Evolutionary conservation across 169 alveolate genomes (phyloP), one percentile per base, ranked within the genome.

Genomic region (Cryptosporidium muris): DNA sequence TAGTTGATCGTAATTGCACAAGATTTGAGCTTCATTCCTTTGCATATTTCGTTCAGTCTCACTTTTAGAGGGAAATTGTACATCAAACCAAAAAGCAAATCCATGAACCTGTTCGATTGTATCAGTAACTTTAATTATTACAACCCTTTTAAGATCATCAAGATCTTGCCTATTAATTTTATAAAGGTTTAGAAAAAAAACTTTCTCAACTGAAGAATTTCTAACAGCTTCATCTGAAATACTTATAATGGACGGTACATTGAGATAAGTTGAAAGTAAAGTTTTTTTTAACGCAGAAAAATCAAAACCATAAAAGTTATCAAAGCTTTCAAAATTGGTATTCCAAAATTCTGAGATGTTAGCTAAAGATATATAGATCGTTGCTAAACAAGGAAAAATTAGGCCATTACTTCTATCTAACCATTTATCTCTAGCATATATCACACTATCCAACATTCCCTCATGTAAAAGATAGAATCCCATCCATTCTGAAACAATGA

Each of bases 401-500:
- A 81, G 6, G 12, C 88, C 88, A 8, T 37, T 0, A 1, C 51
- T 88, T 7, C 68, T 65, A 54, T 88, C 88, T 42, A 95, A 91
- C 90, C 94, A 95, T 63, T 80, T 81, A 80, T 94, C 96, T 66
- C 97, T 90, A 2, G 98, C 98, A 48, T 66, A 88, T 45, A 95
- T 64, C 36, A 90, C 91, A 5, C 95, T 91, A 60, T 95, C 97
- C 25, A 94, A 89, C 96, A 95, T 93, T 49, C 94, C 85, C 85
- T 95, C 98, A 80, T 94, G 93, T 37, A 95, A 85, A 56, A 93
- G 80, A 53, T 92, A 92, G 62, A 92, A 91, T 14, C 98, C 98
- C 94, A 95, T 91, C 94, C 96, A 94, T 82, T 95, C 98, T 40
- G 95, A 90, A 58, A 94, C 82, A 48, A 94, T 90, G 9, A 92